Evolutionary conservation across 805 yeast species (phyloP).

Genomic region (Candida boleticola): DNA sequence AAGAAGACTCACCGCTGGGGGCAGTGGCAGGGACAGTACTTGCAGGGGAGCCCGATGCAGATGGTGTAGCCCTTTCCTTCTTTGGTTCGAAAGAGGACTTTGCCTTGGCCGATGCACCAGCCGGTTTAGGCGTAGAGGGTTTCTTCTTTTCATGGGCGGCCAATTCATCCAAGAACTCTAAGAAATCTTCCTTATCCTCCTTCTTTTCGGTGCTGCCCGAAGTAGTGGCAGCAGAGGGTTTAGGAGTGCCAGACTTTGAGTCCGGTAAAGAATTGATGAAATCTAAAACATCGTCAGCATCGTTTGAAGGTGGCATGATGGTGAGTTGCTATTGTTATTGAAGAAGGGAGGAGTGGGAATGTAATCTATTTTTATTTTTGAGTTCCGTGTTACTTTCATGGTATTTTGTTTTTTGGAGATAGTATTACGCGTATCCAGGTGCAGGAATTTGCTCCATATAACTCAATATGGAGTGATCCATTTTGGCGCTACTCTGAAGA

Average conservation of each 20-base stretch:
- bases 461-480: too few relatives aligned
- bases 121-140: constrained; percentile 5
- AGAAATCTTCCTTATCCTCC: constrained; percentile 42
- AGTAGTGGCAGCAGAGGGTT: constrained; percentile 15
- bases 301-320: constrained; percentile 30
- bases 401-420: too few relatives aligned
- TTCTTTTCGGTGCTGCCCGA: constrained; percentile 16
- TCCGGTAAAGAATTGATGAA: constrained; percentile 80
- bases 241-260: constrained; percentile 33
- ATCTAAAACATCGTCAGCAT: constrained; percentile 74
- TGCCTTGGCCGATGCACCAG: constrained; percentile 9
- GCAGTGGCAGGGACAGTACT: not conserved
- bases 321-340: too few relatives aligned
- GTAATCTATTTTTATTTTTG: not conserved
- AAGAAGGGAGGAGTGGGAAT: not conserved
- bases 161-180: constrained; percentile 64
- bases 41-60: not conserved
- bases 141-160: constrained; percentile 55
- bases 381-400: too few relatives aligned
- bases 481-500: too few relatives aligned
- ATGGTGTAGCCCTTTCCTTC: constrained; percentile 14
- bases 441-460: too few relatives aligned
- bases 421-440: too few relatives aligned
- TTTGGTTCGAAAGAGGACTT: constrained; percentile 33
- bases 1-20: not conserved